Conservation (phyloP, 805 yeast species). For the Yamadazyma paraphyllophila region DNA sequence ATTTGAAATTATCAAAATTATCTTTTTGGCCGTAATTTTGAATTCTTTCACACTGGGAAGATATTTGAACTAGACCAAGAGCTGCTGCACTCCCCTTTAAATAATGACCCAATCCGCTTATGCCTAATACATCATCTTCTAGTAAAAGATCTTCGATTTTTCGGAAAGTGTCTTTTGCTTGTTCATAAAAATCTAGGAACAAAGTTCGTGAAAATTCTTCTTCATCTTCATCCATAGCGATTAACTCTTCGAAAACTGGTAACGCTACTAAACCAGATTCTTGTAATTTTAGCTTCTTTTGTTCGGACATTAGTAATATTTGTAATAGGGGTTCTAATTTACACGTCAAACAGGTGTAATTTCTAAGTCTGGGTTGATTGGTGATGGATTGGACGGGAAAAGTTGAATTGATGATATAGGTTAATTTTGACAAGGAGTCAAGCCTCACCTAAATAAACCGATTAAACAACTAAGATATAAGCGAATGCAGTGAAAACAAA, state of each 20-base stretch:
- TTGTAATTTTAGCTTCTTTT: constrained; percentile 30
- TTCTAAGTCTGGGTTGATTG: too few relatives aligned
- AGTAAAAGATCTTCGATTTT: constrained; percentile 62
- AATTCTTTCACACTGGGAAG: constrained; percentile 86
- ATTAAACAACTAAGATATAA: background rate
- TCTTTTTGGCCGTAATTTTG: constrained; percentile 77
- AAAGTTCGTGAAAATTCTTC: constrained; percentile 82
- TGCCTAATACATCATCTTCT: constrained; percentile 47
- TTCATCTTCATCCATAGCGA: constrained; percentile 95
- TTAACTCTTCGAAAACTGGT: constrained; percentile 82
- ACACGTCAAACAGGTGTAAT: too few relatives aligned
- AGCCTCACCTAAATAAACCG: too few relatives aligned
- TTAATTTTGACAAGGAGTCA: too few relatives aligned
- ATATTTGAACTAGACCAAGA: constrained; percentile 77
- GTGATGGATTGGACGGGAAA: too few relatives aligned
- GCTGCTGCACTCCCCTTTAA: constrained; percentile 96
- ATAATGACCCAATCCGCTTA: constrained; percentile 85
- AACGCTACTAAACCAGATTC: constrained; percentile 76
- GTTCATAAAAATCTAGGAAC: constrained; percentile 83
- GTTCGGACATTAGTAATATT: constrained; percentile 14
- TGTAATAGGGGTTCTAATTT: too few relatives aligned
- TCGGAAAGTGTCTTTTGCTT: constrained; percentile 75
- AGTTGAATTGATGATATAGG: too few relatives aligned
- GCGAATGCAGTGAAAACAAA: background rate
- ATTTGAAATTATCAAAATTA: constrained; percentile 37